Evolutionary conservation across 179 eudicot genomes (phyloP).

Genomic region (Sideroxylon spinosum): DNA sequence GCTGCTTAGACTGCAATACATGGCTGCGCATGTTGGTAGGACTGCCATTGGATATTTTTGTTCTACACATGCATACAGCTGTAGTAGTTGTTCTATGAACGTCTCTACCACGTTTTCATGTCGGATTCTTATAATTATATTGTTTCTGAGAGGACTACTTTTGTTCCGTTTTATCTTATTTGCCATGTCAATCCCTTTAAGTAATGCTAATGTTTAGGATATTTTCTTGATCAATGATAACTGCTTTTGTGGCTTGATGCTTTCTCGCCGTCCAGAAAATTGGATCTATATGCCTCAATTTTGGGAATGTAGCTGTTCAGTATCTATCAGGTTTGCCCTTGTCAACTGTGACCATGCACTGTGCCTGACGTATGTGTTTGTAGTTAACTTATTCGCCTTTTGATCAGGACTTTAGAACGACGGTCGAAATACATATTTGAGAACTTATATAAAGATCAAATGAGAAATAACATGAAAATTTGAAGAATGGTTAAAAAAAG

Average conservation of each 20-base stretch:
- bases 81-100: neutral
- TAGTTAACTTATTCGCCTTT: neutral
- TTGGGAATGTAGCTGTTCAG: neutral
- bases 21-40: neutral
- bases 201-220: constrained; percentile 7
- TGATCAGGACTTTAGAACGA: neutral
- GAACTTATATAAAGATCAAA: neutral
- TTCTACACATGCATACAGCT: neutral
- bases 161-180: too few species aligned
- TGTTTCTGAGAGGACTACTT: neutral
- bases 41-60: neutral
- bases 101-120: neutral
- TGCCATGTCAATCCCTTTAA: neutral
- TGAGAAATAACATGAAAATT: neutral
- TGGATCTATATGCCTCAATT: neutral
- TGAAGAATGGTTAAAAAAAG: neutral
- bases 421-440: neutral
- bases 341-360: neutral
- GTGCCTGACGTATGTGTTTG: neutral
- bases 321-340: neutral
- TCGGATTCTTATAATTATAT: neutral
- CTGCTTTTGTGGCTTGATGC: neutral
- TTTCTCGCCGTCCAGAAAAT: neutral
- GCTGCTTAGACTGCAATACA: neutral
- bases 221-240: neutral